A percentile compares a stretch with the other conserved stretches of the same genome.
phyloP scores from a whole-genome alignment of 148 eudicot genomes.

The Amaranthus palmeri region DNA sequence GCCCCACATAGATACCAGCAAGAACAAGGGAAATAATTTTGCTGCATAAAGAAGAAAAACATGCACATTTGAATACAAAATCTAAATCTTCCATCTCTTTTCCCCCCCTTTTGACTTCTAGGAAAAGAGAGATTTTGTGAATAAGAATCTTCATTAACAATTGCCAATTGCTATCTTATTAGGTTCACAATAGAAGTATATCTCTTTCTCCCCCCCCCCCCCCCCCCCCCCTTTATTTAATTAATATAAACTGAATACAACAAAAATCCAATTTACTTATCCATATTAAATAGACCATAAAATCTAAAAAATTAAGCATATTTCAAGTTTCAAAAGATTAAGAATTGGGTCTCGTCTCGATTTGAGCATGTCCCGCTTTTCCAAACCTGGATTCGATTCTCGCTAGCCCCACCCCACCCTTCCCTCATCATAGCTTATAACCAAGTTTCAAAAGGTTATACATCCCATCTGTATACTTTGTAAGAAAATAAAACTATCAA shows the following conservation, averaged over 20 bases:
- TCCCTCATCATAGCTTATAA: too few relatives aligned
- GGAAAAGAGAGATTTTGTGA: background rate
- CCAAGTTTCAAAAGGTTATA: too few relatives aligned
- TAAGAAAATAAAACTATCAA: conserved; percentile 10
- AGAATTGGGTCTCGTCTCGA: too few relatives aligned
- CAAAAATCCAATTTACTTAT: conserved; percentile 10
- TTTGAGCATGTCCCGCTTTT: too few relatives aligned
- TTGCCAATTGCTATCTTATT: conserved; percentile 9
- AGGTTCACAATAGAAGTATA: background rate
- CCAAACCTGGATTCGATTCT: too few relatives aligned
- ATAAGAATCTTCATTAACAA: background rate
- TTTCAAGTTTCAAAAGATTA: background rate
- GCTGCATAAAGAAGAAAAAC: conserved; percentile 12
- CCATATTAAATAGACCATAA: background rate
- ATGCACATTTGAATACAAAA: background rate
- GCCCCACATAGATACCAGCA: conserved; percentile 3
- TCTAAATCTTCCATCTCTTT: conserved; percentile 6
- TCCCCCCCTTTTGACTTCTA: conserved; percentile 10
- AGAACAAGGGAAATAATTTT: conserved; percentile 1
- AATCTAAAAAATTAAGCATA: background rate
- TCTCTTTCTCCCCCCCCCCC: background rate
- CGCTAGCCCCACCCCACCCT: too few relatives aligned
- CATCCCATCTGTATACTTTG: background rate
- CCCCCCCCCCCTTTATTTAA: background rate
- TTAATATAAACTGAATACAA: background rate